Base-by-base conservation (phyloP, 2,329 filamentous ascomycete genomes). In the Chaetomiaceae sp. region DNA sequence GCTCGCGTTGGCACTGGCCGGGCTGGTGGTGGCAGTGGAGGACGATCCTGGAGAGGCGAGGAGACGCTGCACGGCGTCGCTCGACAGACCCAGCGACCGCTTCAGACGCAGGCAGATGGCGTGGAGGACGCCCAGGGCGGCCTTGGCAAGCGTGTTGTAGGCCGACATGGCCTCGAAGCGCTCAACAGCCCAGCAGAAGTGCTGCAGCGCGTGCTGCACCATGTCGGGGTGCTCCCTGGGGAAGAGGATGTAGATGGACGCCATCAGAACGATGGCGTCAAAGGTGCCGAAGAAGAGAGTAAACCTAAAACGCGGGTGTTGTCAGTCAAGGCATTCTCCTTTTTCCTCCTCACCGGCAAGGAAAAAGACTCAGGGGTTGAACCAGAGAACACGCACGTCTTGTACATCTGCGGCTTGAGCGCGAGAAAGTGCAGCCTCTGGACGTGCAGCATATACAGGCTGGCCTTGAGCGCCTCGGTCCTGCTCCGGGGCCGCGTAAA, bases 261-360 rank as follows among this genome's bases (percentile, higher is more conserved):
- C 76, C 47, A 83, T 71, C 49, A 84, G 70, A 14, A 84, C 78
- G 17, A 83, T 75, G 13, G 81, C 81, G 58, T 85, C 81, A 53
- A 85, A 84, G 6, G 78, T 83, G 46, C 78, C 79, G 46, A 82
- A 82, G 62, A 83, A 83, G 3, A 84, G 68, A 14, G 74, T 70
- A 57, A 79, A 79, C 20, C 70, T 73, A 38, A 2, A 12, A 20
- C 12, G 23, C 14, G 27, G 14, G n/a, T 19, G 23, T n/a, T 33
- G 43, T 44, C 33, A 44, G 17, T 12, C 6, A 10, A 27, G 25
- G n/a, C n/a, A n/a, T n/a, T n/a, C n/a, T n/a, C n/a, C n/a, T n/a
- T n/a, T n/a, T n/a, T n/a, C n/a, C n/a, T n/a, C n/a, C n/a, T n/a
- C n/a, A n/a, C n/a, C n/a, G n/a, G n/a, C n/a, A n/a, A n/a, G n/a